Evolutionary conservation across 2,329 filamentous ascomycete species (phyloP).

Genomic region (Penicillium sp.): DNA sequence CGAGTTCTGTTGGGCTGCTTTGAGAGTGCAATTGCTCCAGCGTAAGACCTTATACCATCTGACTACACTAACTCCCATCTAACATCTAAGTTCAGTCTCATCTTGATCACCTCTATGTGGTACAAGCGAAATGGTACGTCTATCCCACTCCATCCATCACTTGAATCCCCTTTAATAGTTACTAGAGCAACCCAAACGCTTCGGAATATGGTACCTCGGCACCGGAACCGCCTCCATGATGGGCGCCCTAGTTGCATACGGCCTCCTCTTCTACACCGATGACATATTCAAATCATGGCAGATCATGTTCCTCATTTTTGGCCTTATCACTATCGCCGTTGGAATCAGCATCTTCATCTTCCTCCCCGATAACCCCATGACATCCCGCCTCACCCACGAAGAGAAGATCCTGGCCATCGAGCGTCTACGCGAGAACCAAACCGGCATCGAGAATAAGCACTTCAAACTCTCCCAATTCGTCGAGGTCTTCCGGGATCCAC

Average conservation of each 20-base stretch:
- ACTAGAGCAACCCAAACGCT: slow-evolving; percentile 57
- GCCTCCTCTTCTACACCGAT: slow-evolving; percentile 52
- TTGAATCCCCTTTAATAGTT: slow-evolving; percentile 12
- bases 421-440: slow-evolving; percentile 48
- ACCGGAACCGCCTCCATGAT: slow-evolving; percentile 57
- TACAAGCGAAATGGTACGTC: slow-evolving; percentile 45
- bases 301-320: slow-evolving; percentile 51
- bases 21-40: slow-evolving; percentile 56
- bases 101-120: slow-evolving; percentile 58
- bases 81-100: slow-evolving; percentile 36
- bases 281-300: slow-evolving; percentile 47
- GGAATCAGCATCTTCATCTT: slow-evolving; percentile 40
- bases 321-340: slow-evolving; percentile 43
- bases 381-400: slow-evolving; percentile 35
- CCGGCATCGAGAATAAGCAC: slow-evolving; percentile 53
- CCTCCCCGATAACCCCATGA: slow-evolving; percentile 46
- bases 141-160: background rate
- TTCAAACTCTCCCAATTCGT: slow-evolving; percentile 50
- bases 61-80: background rate
- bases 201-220: slow-evolving; percentile 63
- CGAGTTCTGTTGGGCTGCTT: slow-evolving; percentile 56
- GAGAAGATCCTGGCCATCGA: slow-evolving; percentile 42
- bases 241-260: slow-evolving; percentile 56
- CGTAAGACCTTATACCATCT: slow-evolving; percentile 20
- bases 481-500: slow-evolving; percentile 48